A percentile compares a stretch with the other conserved stretches of the same genome.
Conservation (phyloP, 306 rosid species). For the Prosopis cineraria region DNA sequence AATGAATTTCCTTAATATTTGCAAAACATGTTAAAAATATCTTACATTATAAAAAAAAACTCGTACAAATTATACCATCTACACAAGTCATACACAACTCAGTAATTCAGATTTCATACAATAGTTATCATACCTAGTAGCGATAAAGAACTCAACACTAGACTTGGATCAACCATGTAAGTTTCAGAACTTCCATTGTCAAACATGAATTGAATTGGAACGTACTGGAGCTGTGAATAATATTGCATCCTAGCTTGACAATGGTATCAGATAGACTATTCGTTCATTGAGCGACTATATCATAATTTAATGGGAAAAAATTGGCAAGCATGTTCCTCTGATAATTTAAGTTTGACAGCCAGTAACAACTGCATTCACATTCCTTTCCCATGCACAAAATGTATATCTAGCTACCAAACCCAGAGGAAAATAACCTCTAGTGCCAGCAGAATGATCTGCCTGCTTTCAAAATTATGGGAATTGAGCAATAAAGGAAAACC, state of each 20-base stretch:
- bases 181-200: not conserved
- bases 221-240: not conserved
- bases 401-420: conserved; percentile 40
- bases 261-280: not conserved
- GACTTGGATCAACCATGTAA: not conserved
- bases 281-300: not conserved
- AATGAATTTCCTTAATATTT: too few species aligned
- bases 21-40: too few species aligned
- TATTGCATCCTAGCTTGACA: not conserved
- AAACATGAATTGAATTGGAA: not conserved
- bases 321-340: conserved; percentile 31
- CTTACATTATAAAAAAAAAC: too few species aligned
- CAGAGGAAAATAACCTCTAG: conserved; percentile 42
- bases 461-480: conserved; percentile 34
- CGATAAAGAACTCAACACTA: not conserved
- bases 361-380: conserved; percentile 26
- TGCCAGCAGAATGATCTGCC: conserved; percentile 37
- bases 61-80: too few species aligned
- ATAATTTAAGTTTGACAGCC: conserved; percentile 18
- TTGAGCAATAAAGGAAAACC: conserved; percentile 12
- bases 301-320: conserved; percentile 6
- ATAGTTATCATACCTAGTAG: not conserved
- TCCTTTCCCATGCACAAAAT: conserved; percentile 33
- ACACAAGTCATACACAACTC: too few species aligned
- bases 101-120: not conserved